Evolutionary conservation across 768 basidiomycete genomes (phyloP).

Genomic region (Pleurotus djamor): DNA sequence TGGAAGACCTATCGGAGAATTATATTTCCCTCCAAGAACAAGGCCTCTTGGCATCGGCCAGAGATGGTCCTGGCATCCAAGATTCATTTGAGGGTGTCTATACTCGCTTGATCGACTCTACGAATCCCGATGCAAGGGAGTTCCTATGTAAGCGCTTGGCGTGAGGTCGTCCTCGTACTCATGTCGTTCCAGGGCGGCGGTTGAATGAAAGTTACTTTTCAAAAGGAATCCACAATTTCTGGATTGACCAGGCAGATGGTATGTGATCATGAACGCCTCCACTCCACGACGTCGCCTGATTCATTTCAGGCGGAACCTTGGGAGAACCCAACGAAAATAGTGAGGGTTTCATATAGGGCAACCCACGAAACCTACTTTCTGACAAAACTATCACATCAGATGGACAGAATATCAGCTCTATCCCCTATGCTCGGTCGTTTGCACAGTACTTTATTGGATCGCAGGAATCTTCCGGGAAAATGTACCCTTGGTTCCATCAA

Average conservation of each 20-base stretch:
- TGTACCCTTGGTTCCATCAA: conserved; percentile 36
- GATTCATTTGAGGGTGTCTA: conserved; percentile 34
- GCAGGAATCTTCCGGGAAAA: conserved; percentile 31
- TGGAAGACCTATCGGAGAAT: conserved; percentile 32
- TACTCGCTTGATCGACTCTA: conserved; percentile 31
- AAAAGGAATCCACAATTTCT: conserved; percentile 32
- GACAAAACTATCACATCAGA: conserved; percentile 14
- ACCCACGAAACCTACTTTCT: background rate
- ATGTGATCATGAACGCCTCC: background rate
- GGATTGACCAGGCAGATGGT: conserved; percentile 38
- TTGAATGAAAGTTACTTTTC: conserved; percentile 34
- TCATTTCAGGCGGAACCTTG: conserved; percentile 24
- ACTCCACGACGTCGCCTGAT: background rate
- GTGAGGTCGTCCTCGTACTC: background rate
- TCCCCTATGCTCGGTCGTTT: conserved; percentile 30
- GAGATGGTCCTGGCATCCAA: conserved; percentile 30
- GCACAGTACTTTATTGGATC: conserved; percentile 33
- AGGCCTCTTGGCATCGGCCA: conserved; percentile 28
- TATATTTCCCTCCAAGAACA: conserved; percentile 26
- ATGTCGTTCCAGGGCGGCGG: conserved; percentile 21
- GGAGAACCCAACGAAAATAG: conserved; percentile 33
- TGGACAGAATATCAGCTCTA: conserved; percentile 24
- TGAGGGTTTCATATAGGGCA: conserved; percentile 6
- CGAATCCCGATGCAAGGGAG: conserved; percentile 31
- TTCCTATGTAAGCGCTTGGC: conserved; percentile 24